Evolutionary conservation across 2,329 filamentous ascomycete species (phyloP), one percentile per base, ranked within the genome.

Genomic region (Talaromyces atroroseus): DNA sequence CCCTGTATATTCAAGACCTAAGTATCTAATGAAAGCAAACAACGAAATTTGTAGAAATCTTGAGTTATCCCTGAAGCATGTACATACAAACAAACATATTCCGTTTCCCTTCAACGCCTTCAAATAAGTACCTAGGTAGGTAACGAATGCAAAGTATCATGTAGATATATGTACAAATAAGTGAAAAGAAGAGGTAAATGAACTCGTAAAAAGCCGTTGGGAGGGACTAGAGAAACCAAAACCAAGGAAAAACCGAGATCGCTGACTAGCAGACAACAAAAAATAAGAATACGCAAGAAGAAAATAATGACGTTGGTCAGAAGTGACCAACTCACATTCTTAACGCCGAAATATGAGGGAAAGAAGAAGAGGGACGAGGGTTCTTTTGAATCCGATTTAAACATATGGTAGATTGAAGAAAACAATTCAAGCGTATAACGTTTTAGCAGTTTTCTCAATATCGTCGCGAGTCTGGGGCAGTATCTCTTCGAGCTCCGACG

Each of bases 401-500:
- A 26, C 63, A 60, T 53, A n/a, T 7, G 32, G 40, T 24, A 47
- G 46, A 24, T 36, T 24, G 29, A 20, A 8, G 10, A 32, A 11
- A 32, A 8, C 4, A 32, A 32, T 8, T 32, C 29, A 32, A 52
- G n/a, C 40, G 12, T 26, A 16, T 20, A 16, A 34, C 49, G 38
- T 20, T 20, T n/a, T 34, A 32, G 8, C 29, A 8, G 29, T 32
- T 32, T 32, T 10, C 24, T 51, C 38, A 58, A 42, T 59, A 69
- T 62, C 64, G 66, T 64, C 70, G 66, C 32, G 66, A 63, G 47
- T 71, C 63, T 24, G 72, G 72, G 21, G 72, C 72, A 58, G 71
- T 74, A 49, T 74, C 70, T 48, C 72, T 62, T 57, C 72, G 69
- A 54, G 63, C 62, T 20, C 61, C 62, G n/a, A 65, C 52, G 14